Evolutionary conservation across 176 grass and related monocot species (phyloP).

Genomic region (Zoysia pacifica): DNA sequence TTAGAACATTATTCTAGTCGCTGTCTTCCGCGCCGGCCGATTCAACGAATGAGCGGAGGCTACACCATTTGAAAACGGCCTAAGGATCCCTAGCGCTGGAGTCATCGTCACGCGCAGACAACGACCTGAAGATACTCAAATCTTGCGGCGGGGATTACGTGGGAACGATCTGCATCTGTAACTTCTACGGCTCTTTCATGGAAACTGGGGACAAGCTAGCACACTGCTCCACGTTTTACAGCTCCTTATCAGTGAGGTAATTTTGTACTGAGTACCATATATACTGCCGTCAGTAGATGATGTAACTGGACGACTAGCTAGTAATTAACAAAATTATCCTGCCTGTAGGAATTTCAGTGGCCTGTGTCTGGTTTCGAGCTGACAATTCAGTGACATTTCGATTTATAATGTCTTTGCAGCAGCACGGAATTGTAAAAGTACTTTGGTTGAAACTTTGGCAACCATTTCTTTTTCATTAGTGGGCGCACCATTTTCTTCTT

Average conservation of each 20-base stretch:
- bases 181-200: background rate
- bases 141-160: background rate
- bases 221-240: background rate
- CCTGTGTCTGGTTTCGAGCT: too few relatives aligned
- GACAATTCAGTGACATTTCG: too few relatives aligned
- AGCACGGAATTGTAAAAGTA: too few relatives aligned
- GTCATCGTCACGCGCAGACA: constrained; percentile 48
- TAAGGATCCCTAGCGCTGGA: background rate
- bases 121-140: background rate
- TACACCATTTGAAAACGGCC: background rate
- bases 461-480: too few relatives aligned
- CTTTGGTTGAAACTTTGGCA: too few relatives aligned
- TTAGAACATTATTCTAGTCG: background rate
- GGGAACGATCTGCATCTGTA: background rate
- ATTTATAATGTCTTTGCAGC: too few relatives aligned
- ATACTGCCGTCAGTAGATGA: background rate
- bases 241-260: background rate
- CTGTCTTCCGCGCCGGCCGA: constrained; percentile 9
- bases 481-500: too few relatives aligned
- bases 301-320: background rate
- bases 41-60: constrained; percentile 18
- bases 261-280: background rate
- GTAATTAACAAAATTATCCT: background rate
- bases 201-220: too few relatives aligned
- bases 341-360: background rate